These are phyloP conservation scores for Metschnikowia reukaufii DNA, from an alignment of 805 yeast genomes.

Conservation along the genomic window DNA sequence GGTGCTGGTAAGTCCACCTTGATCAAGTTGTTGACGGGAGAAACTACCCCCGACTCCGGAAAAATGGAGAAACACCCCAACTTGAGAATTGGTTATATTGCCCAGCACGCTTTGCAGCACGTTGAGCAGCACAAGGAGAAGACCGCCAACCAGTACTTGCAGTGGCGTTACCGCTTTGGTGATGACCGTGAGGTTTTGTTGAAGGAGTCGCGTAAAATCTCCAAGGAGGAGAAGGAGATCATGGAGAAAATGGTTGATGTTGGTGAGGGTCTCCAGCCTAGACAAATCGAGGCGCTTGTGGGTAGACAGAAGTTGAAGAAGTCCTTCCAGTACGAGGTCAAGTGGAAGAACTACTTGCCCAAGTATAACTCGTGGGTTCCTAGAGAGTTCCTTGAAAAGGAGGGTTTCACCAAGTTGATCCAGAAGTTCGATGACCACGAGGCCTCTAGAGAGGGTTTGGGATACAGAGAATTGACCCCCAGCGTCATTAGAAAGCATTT, in stretches of 20 bases:
- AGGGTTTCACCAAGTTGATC: slow-evolving; percentile 42
- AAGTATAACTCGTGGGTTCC: slow-evolving; percentile 93
- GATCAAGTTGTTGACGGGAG: slow-evolving; percentile 91
- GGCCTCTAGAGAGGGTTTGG: slow-evolving; percentile 50
- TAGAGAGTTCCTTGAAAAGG: slow-evolving; percentile 71
- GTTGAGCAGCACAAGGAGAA: slow-evolving; percentile 96
- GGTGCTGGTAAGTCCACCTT: slow-evolving; percentile 99
- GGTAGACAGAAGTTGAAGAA: slow-evolving; percentile 97
- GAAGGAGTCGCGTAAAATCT: slow-evolving; percentile 84
- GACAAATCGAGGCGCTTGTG: slow-evolving; percentile 89
- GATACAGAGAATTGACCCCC: slow-evolving; percentile 67
- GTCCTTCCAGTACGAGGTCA: slow-evolving; percentile 93
- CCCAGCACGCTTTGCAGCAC: slow-evolving; percentile 97
- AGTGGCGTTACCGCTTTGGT: slow-evolving; percentile 97
- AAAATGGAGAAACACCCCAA: slow-evolving; percentile 97
- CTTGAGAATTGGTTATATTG: slow-evolving; percentile 96
- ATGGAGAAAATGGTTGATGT: slow-evolving; percentile 78
- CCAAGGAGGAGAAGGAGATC: slow-evolving; percentile 69
- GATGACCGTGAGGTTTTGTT: slow-evolving; percentile 95
- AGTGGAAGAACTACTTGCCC: slow-evolving; percentile 92
- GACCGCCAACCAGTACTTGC: slow-evolving; percentile 95
- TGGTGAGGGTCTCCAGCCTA: slow-evolving; percentile 83
- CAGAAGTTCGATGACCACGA: slow-evolving; percentile 49
- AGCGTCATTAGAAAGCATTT: slow-evolving; percentile 93
- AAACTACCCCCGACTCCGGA: slow-evolving; percentile 81